Evolutionary conservation across 768 basidiomycete species (phyloP).

Genomic region (Ephemerocybe angulata): DNA sequence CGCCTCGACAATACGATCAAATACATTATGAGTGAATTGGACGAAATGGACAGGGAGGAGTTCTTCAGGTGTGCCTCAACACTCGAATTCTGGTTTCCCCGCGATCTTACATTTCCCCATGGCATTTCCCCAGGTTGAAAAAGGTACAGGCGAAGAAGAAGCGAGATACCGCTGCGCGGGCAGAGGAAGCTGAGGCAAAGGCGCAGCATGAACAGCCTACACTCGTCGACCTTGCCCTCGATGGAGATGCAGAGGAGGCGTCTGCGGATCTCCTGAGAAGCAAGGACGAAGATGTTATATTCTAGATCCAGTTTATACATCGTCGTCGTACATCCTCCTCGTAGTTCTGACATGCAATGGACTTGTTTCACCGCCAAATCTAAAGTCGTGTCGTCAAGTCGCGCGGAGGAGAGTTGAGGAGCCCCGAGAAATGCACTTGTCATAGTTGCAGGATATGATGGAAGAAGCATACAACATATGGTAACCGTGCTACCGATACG

Average conservation of each 20-base stretch:
- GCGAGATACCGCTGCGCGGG: constrained; percentile 56
- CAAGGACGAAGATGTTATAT: constrained; percentile 93
- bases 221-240: constrained; percentile 25
- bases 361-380: background rate
- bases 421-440: background rate
- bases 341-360: background rate
- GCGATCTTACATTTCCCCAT: background rate
- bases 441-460: background rate
- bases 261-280: constrained; percentile 64
- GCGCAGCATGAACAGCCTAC: constrained; percentile 24
- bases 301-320: constrained; percentile 38
- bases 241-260: constrained; percentile 34
- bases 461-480: constrained; percentile 50
- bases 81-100: no score
- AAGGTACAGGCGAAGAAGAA: constrained; percentile 99
- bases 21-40: constrained; percentile 95
- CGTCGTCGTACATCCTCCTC: constrained; percentile 1
- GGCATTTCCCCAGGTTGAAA: constrained; percentile 61
- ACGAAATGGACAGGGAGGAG: constrained; percentile 97
- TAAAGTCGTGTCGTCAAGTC: background rate
- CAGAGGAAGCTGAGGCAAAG: constrained; percentile 23
- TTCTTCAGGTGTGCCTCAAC: constrained; percentile 85
- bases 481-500: constrained; percentile 30
- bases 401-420: background rate
- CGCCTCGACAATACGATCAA: constrained; percentile 95